A percentile compares a stretch with the other conserved stretches of the same genome.
These are phyloP conservation scores for Lachnellula suecica DNA, from an alignment of 2,329 filamentous ascomycete species.

Conservation along the genomic window DNA sequence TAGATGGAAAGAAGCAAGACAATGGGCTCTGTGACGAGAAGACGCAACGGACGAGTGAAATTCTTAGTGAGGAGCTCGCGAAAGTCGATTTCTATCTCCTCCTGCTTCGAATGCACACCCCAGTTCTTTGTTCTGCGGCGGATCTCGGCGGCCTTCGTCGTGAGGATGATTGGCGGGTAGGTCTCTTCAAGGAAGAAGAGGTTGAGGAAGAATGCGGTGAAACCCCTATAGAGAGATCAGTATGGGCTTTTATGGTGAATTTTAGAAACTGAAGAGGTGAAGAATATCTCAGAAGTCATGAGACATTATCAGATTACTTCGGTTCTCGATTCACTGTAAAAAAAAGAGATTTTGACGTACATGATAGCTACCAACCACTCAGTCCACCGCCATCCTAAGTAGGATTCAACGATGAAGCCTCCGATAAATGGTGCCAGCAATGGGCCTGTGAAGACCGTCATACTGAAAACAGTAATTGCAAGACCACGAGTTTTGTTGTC, in stretches of 20 bases:
- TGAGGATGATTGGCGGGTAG: slow-evolving; percentile 66
- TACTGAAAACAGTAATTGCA: slow-evolving; percentile 57
- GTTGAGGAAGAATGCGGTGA: slow-evolving; percentile 56
- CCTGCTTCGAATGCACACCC: slow-evolving; percentile 71
- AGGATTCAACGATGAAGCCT: slow-evolving; percentile 61
- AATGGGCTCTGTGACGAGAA: slow-evolving; percentile 67
- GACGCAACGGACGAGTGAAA: slow-evolving; percentile 37
- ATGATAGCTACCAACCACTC: slow-evolving; percentile 64
- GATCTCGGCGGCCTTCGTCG: slow-evolving; percentile 59
- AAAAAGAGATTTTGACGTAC: too few species aligned
- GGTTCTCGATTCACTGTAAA: too few species aligned
- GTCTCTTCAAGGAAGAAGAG: slow-evolving; percentile 66
- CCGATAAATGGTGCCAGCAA: slow-evolving; percentile 68
- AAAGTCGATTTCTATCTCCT: slow-evolving; percentile 69
- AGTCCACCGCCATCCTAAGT: slow-evolving; percentile 73
- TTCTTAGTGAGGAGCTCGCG: slow-evolving; percentile 60
- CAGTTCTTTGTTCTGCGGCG: slow-evolving; percentile 65
- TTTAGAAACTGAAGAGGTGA: too few species aligned
- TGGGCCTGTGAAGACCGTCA: slow-evolving; percentile 66
- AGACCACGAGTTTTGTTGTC: slow-evolving; percentile 60
- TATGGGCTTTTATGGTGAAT: too few species aligned
- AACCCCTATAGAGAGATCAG: too few species aligned
- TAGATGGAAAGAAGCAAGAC: slow-evolving; percentile 68
- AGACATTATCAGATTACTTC: too few species aligned
- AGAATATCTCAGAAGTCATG: too few species aligned